Conservation (phyloP, 2,329 filamentous ascomycete genomes). For the Grosmannia serpens region DNA sequence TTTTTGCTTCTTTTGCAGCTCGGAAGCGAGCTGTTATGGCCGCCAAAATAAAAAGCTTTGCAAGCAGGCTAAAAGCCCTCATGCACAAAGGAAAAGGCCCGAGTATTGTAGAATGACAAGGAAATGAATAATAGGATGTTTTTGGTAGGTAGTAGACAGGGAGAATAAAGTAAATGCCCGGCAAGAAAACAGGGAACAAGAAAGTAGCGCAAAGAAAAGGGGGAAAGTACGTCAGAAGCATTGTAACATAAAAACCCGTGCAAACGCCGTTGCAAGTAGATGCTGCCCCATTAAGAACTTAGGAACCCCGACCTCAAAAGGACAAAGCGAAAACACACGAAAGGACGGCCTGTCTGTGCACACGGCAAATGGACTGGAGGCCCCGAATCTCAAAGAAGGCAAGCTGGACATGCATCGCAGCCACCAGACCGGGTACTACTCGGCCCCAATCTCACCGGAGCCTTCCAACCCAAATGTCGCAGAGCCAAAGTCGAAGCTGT, state of each 20-base stretch:
- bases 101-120: neutral
- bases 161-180: neutral
- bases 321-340: neutral
- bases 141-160: neutral
- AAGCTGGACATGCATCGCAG: neutral
- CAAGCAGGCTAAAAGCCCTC: neutral
- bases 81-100: neutral
- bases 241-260: neutral
- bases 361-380: neutral
- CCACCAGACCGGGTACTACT: constrained; percentile 1
- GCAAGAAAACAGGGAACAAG: neutral
- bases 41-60: neutral
- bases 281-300: neutral
- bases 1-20: neutral
- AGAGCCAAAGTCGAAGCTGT: constrained; percentile 43
- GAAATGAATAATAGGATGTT: neutral
- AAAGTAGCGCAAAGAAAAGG: neutral
- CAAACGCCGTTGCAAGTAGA: neutral
- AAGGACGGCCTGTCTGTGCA: neutral
- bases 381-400: neutral
- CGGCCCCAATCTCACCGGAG: constrained; percentile 33
- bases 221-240: neutral
- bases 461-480: constrained; percentile 43
- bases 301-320: neutral
- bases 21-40: neutral